Percentiles rank a stretch among this genome's conserved stretches.
These are phyloP conservation scores for Magnusiomyces paraingens DNA, from an alignment of 1,139 yeast species.

Conservation along the genomic window DNA sequence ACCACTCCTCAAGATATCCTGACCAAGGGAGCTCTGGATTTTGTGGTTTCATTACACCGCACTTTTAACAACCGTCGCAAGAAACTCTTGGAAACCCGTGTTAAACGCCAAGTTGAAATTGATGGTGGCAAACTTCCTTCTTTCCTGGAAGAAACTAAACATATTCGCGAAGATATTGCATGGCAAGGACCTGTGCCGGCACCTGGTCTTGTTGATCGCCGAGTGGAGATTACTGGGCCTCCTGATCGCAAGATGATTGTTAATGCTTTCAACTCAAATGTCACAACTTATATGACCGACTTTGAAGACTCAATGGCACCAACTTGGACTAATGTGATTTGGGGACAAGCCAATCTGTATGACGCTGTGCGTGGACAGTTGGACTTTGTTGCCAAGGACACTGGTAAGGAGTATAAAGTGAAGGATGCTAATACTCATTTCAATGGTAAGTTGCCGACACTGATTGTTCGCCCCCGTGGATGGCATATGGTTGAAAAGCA, in stretches of 20 bases:
- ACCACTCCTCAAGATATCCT: conserved; percentile 36
- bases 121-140: conserved; percentile 67
- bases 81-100: conserved; percentile 54
- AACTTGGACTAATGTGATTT: conserved; percentile 74
- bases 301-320: conserved; percentile 74
- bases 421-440: conserved; percentile 27
- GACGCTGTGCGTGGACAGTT: conserved; percentile 47
- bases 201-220: conserved; percentile 65
- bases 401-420: conserved; percentile 48
- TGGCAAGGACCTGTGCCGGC: conserved; percentile 76
- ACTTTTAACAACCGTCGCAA: conserved; percentile 58
- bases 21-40: conserved; percentile 62
- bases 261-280: conserved; percentile 62
- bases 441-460: conserved; percentile 48
- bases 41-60: conserved; percentile 68
- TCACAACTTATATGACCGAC: conserved; percentile 70
- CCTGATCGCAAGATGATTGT: conserved; percentile 69
- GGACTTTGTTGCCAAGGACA: conserved; percentile 51
- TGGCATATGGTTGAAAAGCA: conserved; percentile 77
- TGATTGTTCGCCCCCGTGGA: conserved; percentile 77
- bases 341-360: conserved; percentile 78
- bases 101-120: conserved; percentile 51
- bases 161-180: conserved; percentile 61
- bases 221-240: conserved; percentile 89
- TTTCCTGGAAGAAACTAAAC: conserved; percentile 61